Evolutionary conservation across 495 filamentous ascomycete genomes (phyloP), one percentile per base, ranked within the genome.

Genomic region (Daldinia decipiens): DNA sequence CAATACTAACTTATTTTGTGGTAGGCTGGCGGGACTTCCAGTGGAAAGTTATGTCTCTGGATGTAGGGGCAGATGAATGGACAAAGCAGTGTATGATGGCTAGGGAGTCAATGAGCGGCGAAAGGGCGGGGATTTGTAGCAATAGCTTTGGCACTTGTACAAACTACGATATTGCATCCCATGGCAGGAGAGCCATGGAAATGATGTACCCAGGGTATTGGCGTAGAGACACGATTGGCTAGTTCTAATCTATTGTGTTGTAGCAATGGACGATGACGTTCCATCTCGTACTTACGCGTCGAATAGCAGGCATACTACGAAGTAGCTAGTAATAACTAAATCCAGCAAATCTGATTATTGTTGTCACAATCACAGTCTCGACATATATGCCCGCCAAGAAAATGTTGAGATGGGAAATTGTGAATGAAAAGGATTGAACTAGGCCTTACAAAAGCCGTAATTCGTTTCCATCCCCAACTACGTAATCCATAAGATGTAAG

Each of bases 1-100:
- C 11, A 5, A 19, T 58, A 29, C 70, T 72, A 65, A 72, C 47
- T 38, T 50, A 17, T 5, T 11, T 21, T 27, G 29, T 5, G 47
- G 21, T 38, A 72, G 70, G 70, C 91, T 3, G 95, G 91, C 19
- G 95, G 95, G 1, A 98, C 91, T 12, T 93, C 91, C 3, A 98
- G 94, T 76, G 95, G 95, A 15, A 98, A 98, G 79, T 74, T 98
- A 31, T 94, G 89, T 77, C 78, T 99, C 34, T 99, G 94, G 92
- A 90, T 90, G 90, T 98, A 81, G 84, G 61, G 17, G 52, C 4
- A 15, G 34, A 31, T 15, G 17, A 32, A 15, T 17, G 17, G 29
- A 26, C 34, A 27, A 55, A 13, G 34, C 11, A 50, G 29, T 15
- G 9, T 8, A 43, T 24, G 5, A 29, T 34, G 36, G 21, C 21